phyloP scores from a whole-genome alignment of 106 monocot genomes.

The Apostasia shenzhenica region DNA sequence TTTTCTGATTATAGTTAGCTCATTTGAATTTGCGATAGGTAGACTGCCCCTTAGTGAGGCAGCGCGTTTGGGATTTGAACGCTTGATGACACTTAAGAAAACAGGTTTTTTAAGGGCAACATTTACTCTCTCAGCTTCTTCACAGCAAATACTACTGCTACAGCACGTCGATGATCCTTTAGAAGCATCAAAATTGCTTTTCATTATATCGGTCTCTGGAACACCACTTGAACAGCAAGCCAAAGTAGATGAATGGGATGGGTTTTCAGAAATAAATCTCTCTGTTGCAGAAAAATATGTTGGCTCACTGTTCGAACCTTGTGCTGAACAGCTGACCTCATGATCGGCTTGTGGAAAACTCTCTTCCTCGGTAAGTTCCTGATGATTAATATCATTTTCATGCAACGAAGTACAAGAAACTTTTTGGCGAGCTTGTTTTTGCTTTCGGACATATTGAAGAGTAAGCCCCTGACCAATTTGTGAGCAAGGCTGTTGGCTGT shows the following conservation, averaged over 20 bases:
- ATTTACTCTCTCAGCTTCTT: conserved; percentile 9
- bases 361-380: conserved; percentile 1
- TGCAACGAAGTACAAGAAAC: background rate
- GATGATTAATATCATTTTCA: background rate
- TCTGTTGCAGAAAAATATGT: conserved; percentile 6
- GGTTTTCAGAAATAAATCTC: conserved; percentile 3
- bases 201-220: background rate
- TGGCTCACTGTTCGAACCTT: background rate
- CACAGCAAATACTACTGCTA: conserved; percentile 3
- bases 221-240: background rate
- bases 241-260: background rate
- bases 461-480: background rate
- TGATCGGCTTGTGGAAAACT: background rate
- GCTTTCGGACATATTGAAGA: background rate
- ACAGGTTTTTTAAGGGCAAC: conserved; percentile 9
- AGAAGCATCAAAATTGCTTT: conserved; percentile 3
- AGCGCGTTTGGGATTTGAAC: conserved; percentile 57
- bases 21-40: conserved; percentile 14
- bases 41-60: conserved; percentile 29
- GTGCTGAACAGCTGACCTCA: background rate
- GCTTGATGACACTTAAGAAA: conserved; percentile 26
- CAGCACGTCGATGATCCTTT: conserved; percentile 7
- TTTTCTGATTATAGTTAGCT: conserved; percentile 11
- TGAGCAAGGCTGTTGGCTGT: background rate
- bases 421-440: background rate